Conservation (phyloP, 192 early-diverging fungal species). For the Backusella morwellensis region DNA sequence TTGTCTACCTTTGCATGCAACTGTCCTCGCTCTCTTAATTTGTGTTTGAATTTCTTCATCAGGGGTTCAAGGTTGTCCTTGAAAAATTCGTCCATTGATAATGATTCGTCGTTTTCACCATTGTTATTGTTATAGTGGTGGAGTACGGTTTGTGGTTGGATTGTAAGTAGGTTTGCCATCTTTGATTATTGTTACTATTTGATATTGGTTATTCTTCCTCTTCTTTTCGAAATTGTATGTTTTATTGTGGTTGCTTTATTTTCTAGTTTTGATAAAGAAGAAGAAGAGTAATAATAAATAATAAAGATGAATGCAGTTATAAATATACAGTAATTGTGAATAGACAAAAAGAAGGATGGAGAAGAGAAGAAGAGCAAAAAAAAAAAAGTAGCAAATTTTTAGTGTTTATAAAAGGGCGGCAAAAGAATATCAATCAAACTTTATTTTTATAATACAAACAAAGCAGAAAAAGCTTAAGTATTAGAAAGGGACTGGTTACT, state of each 20-base stretch:
- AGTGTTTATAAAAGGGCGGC: neutral
- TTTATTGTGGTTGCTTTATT: neutral
- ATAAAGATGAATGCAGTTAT: neutral
- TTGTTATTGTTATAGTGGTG: neutral
- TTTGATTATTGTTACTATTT: neutral
- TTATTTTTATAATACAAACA: conserved; percentile 2
- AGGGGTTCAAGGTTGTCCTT: conserved; percentile 25
- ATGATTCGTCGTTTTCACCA: conserved; percentile 8
- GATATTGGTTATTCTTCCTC: neutral
- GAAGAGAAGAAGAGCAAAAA: neutral
- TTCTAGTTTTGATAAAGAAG: neutral
- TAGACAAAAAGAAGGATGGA: neutral
- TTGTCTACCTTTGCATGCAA: conserved; percentile 16
- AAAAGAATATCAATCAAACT: conserved; percentile 1
- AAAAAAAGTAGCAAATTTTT: neutral
- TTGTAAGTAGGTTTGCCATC: conserved; percentile 24
- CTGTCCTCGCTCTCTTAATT: conserved; percentile 16
- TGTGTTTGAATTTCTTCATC: conserved; percentile 27
- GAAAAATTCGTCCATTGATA: conserved; percentile 27
- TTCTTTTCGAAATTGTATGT: neutral
- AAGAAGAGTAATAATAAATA: neutral
- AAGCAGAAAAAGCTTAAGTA: neutral
- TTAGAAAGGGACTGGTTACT: neutral
- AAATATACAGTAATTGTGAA: neutral
- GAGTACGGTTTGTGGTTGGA: conserved; percentile 10